Conservation (phyloP, 1,284 basidiomycete species). For the Peniophora sp. region DNA sequence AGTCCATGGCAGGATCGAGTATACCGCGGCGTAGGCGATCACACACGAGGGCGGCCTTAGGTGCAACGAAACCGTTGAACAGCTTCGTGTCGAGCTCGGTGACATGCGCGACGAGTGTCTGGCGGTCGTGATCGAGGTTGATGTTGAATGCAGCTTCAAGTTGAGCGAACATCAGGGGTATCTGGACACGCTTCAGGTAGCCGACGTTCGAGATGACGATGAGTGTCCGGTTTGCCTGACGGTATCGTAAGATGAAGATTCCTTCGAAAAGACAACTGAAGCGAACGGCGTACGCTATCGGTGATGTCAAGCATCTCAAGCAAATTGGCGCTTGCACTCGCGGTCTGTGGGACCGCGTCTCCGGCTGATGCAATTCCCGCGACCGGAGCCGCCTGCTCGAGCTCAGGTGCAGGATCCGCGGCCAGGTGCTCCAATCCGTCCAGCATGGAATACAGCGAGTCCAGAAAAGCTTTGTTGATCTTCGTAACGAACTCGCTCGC, state of each 20-base stretch:
- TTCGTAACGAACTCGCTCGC: conserved; percentile 54
- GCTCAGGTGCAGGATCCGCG: conserved; percentile 55
- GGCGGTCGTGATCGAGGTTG: conserved; percentile 70
- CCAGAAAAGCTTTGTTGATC: conserved; percentile 84
- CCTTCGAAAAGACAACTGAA: conserved; percentile 5
- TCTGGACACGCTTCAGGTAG: conserved; percentile 60
- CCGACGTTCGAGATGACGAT: conserved; percentile 88
- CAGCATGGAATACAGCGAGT: conserved; percentile 82
- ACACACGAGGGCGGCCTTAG: conserved; percentile 64
- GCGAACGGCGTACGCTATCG: conserved; percentile 37
- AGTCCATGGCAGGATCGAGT: conserved; percentile 75
- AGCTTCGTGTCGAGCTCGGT: conserved; percentile 80
- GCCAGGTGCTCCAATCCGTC: conserved; percentile 86
- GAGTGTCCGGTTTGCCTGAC: conserved; percentile 79
- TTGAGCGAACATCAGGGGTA: conserved; percentile 78
- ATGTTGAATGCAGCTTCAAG: conserved; percentile 74
- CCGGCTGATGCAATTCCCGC: conserved; percentile 14
- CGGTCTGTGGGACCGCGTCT: conserved; percentile 16
- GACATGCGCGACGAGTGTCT: conserved; percentile 72
- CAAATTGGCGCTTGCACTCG: conserved; percentile 27
- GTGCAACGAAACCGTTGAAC: conserved; percentile 81
- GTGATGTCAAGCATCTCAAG: conserved; percentile 52
- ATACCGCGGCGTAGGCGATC: conserved; percentile 75
- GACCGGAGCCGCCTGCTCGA: conserved; percentile 26
- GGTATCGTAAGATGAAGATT: neutral